Base-by-base conservation (phyloP, 305 asterid species). In the Striga hermonthica region DNA sequence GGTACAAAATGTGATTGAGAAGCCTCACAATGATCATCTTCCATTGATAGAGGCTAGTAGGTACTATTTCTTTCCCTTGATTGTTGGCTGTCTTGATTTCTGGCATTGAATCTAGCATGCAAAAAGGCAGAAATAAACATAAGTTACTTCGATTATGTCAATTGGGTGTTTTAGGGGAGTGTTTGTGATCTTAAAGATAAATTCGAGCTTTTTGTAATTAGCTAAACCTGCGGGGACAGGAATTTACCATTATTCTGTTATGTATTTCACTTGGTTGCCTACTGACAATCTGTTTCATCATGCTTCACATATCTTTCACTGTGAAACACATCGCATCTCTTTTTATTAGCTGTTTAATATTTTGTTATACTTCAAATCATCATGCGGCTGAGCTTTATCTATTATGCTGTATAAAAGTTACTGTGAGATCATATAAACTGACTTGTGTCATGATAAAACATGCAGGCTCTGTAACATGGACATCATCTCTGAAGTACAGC, bases 11-110 rank as follows among this genome's bases (percentile, higher is more conserved):
- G 97, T 90, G 66, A 80, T 88, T 67, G 97, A 93, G 79, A 93
- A 90, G 83, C 99, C 97, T 74, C 81, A 88, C 73, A 93, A 93
- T 44, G 97, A 93, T 77, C 95, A 88, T 80, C 99, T 93, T 68
- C 90, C 99, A 6, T 79, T 93, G 86, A 84, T 93, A 68, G 97
- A 93, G 81, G 99, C 99, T 74, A 90, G 99, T 95, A 90, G 99
- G 97, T 93, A 77, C 9, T 11, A 28, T 16, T 43, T 49, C 47
- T 72, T 22, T 40, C 49, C 5, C 70, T 45, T 55, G 56, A 35
- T 13, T 64, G 8, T 50, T 38, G n/a, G 4, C 4, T 44, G 4
- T 44, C 31, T 22, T 22, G 49, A 44, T 44, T 15, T 14, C 57
- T 16, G 36, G 57, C 22, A 34, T 52, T 52, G 35, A 15, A 14